Conservation (phyloP, 1,139 yeast genomes). For the Yamadazyma oceani region DNA sequence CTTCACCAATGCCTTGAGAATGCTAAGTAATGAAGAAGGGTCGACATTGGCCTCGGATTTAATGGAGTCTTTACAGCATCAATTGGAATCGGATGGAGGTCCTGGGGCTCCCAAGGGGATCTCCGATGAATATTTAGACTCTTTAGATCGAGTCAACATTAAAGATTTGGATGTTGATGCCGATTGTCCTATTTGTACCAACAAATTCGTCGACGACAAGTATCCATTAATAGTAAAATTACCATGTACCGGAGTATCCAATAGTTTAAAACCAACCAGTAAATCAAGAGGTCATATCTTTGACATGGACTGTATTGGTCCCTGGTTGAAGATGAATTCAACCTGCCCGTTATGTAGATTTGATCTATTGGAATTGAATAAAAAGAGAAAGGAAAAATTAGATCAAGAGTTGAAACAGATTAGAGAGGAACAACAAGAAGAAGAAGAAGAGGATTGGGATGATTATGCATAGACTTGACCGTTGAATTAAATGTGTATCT, state of each 20-base stretch:
- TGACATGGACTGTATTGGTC: constrained; percentile 87
- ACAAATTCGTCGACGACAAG: constrained; percentile 65
- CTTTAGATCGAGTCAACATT: constrained; percentile 67
- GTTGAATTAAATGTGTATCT: neutral
- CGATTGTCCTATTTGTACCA: constrained; percentile 83
- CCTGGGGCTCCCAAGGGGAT: constrained; percentile 48
- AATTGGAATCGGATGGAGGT: neutral
- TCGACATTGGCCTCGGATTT: constrained; percentile 30
- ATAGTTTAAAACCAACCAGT: constrained; percentile 6
- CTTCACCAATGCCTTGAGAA: constrained; percentile 32
- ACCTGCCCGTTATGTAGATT: constrained; percentile 90
- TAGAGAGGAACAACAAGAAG: constrained; percentile 66
- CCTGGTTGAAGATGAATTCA: constrained; percentile 78
- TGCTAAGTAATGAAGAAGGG: constrained; percentile 33
- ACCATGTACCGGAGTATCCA: constrained; percentile 56
- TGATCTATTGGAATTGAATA: constrained; percentile 51
- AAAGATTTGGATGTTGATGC: constrained; percentile 51
- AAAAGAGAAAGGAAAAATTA: constrained; percentile 43
- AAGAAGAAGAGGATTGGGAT: constrained; percentile 71
- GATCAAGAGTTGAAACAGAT: constrained; percentile 38
- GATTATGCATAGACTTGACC: constrained; percentile 56
- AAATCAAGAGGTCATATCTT: constrained; percentile 57
- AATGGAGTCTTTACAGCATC: constrained; percentile 24
- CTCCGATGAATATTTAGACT: constrained; percentile 67
- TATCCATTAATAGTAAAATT: constrained; percentile 79